Base-by-base conservation (phyloP, 441 rosid species). In the Erysimum cheiri region DNA sequence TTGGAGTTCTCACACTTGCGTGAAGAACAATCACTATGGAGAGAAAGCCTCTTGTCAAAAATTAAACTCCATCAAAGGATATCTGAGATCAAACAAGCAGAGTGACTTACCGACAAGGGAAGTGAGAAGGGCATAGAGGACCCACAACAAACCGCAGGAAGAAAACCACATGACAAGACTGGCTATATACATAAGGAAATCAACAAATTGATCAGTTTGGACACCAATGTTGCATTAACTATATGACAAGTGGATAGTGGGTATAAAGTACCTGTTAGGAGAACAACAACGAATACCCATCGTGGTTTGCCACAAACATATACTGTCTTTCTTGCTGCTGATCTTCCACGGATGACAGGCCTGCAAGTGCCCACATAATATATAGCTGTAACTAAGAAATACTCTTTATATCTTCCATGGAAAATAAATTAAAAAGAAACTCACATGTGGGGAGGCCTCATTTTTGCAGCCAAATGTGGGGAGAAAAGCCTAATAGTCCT, bases 401-500 rank as follows among this genome's bases (percentile, higher is more conserved):
- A 10, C n/a, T 59, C 43, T 70, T 24, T 2, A 65, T 6, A 69
- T 22, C 36, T 63, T 69, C 60, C 9, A 62, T 11, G 47, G 17
- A 53, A 39, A 71, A n/a, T 48, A 28, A 46, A 35, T 64, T 22
- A 31, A 40, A 56, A 67, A 2, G 54, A 39, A 52, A 73, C 96
- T 77, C 77, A 94, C 97, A 92, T 91, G 62, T 81, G 95, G 54
- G 98, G 93, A 78, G 97, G 96, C 78, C 99, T 90, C 99, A 95
- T 88, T 81, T 90, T 95, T 69, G 97, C 98, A 32, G 99, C 99
- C 75, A 95, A 52, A 79, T 87, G 96, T 56, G 99, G 99, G 70
- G 97, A 95, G 81, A 95, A 79, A 71, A 83, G 97, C 76, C 99
- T 90, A 73, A 89, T 87, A 37, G 88, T 86, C 84, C 97, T 87